Conservation (phyloP, 2,329 filamentous ascomycete genomes). For the Fusarium solani-melongenae region DNA sequence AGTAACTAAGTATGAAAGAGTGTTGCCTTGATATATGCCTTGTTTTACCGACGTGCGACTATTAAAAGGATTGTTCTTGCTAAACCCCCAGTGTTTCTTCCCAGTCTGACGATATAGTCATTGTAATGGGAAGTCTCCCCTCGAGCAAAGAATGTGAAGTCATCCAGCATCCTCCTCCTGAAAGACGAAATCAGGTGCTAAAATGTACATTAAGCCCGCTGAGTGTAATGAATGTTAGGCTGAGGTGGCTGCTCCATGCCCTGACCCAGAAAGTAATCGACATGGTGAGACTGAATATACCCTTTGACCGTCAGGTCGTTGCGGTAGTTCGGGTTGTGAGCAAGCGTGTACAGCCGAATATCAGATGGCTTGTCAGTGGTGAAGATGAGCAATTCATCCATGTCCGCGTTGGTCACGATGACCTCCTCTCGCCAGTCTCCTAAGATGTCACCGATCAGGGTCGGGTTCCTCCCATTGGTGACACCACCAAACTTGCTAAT, state of each 20-base stretch:
- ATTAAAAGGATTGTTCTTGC: background rate
- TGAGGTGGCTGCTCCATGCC: conserved; percentile 26
- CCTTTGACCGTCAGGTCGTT: conserved; percentile 41
- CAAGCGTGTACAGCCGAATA: conserved; percentile 36
- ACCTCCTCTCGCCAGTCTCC: conserved; percentile 41
- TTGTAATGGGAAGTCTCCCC: background rate
- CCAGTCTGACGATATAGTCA: background rate
- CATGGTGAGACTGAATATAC: conserved; percentile 36
- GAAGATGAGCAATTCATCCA: conserved; percentile 36
- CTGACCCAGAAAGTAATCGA: conserved; percentile 37
- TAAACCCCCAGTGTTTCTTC: background rate
- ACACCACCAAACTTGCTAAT: conserved; percentile 6
- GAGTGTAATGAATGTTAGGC: conserved; percentile 21
- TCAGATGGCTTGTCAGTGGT: conserved; percentile 33
- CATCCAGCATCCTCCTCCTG: background rate
- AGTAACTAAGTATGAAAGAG: background rate
- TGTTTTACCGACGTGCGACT: background rate
- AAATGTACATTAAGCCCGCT: background rate
- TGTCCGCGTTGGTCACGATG: conserved; percentile 20
- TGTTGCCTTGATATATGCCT: background rate
- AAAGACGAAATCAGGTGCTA: background rate
- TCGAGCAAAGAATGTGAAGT: background rate
- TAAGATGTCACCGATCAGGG: conserved; percentile 32
- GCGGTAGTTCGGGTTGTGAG: conserved; percentile 41
- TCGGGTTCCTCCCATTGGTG: conserved; percentile 15